Conservation (phyloP, 2,329 filamentous ascomycete species). For the Blastomyces emzantsi region DNA sequence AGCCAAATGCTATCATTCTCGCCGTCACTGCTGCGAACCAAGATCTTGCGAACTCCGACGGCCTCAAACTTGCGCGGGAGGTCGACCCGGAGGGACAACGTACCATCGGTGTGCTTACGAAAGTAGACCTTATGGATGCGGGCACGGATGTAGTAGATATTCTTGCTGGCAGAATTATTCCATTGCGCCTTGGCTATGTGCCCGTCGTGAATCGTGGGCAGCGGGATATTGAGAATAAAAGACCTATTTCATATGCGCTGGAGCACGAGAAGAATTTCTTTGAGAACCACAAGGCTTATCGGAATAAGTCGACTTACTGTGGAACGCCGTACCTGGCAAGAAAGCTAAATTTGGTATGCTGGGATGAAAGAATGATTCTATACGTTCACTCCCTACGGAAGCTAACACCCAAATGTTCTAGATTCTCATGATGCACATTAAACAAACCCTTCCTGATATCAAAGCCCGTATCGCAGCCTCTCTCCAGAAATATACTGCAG, state of each 20-base stretch:
- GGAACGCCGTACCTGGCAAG: constrained; percentile 93
- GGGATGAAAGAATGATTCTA: neutral
- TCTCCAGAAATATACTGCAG: constrained; percentile 78
- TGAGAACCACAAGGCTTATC: constrained; percentile 96
- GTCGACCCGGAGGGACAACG: constrained; percentile 96
- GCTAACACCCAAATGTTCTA: constrained; percentile 22
- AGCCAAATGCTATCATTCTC: constrained; percentile 95
- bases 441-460: constrained; percentile 97
- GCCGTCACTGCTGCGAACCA: constrained; percentile 95
- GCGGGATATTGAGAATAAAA: constrained; percentile 97
- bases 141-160: constrained; percentile 98
- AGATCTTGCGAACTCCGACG: constrained; percentile 97
- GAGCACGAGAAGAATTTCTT: constrained; percentile 97
- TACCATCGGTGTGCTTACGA: constrained; percentile 96
- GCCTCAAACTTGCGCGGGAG: constrained; percentile 89
- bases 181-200: constrained; percentile 86
- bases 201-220: constrained; percentile 97
- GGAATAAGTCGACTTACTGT: constrained; percentile 98
- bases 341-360: constrained; percentile 73
- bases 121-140: constrained; percentile 98
- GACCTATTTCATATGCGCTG: constrained; percentile 79
- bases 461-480: constrained; percentile 94
- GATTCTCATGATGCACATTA: constrained; percentile 99
- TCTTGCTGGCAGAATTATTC: constrained; percentile 93
- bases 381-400: neutral